Evolutionary conservation across 2,329 filamentous ascomycete species (phyloP).

Genomic region (Metarhizium anisopliae): DNA sequence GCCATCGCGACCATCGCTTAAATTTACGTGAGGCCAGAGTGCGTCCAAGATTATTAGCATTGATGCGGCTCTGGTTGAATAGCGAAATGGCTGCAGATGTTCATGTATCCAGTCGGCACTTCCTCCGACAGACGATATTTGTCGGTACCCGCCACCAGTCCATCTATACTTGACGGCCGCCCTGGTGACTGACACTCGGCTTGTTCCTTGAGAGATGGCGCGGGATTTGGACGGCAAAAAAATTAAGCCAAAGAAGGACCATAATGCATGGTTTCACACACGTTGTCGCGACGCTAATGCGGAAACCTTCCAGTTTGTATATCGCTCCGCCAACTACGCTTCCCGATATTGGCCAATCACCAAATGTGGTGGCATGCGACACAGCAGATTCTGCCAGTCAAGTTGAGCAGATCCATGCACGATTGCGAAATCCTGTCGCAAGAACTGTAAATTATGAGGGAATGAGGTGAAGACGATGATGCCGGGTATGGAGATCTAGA

Average conservation of each 20-base stretch:
- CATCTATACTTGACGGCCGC: conserved; percentile 11
- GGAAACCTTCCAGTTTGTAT: background rate
- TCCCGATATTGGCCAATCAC: background rate
- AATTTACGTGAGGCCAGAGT: background rate
- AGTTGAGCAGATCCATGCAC: background rate
- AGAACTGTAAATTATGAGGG: background rate
- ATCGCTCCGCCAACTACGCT: background rate
- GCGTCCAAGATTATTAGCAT: background rate
- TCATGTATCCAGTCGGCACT: background rate
- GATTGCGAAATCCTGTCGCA: background rate
- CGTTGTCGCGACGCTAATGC: background rate
- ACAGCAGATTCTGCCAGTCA: background rate
- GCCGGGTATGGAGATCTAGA: too few relatives aligned
- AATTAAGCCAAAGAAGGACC: background rate
- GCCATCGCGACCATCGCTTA: background rate
- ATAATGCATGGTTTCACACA: conserved; percentile 3
- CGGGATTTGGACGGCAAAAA: background rate
- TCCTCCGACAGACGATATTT: background rate
- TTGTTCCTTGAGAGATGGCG: too few relatives aligned
- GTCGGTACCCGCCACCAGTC: conserved; percentile 13
- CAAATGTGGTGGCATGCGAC: background rate
- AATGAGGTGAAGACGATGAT: too few relatives aligned
- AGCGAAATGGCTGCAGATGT: background rate
- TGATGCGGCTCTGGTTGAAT: background rate
- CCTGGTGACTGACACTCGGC: conserved; percentile 11